Evolutionary conservation across 768 basidiomycete genomes (phyloP).

Genomic region (Piloderma croceum): DNA sequence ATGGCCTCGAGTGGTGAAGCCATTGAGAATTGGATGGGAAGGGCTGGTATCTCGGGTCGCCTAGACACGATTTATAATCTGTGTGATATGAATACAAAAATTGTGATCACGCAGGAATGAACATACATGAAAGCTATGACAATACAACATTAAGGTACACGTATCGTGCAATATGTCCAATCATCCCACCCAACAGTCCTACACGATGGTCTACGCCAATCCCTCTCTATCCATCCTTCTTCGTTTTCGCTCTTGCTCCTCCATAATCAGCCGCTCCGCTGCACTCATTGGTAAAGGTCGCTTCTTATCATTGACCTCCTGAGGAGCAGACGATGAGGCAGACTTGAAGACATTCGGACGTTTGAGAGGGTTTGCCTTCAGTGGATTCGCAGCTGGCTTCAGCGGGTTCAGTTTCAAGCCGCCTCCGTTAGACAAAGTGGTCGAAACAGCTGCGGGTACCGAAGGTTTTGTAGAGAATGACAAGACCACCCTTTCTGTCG

Average conservation of each 20-base stretch:
- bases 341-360: slow-evolving; percentile 71
- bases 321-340: slow-evolving; percentile 29
- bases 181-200: slow-evolving; percentile 2
- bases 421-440: slow-evolving; percentile 30
- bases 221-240: slow-evolving; percentile 60
- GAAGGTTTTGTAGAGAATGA: slow-evolving; percentile 59
- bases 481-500: slow-evolving; percentile 67
- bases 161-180: slow-evolving; percentile 6
- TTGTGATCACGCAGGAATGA: no score
- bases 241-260: slow-evolving; percentile 88
- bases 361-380: slow-evolving; percentile 67
- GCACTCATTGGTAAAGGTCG: slow-evolving; percentile 65
- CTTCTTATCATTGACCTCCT: slow-evolving; percentile 50
- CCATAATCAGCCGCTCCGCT: slow-evolving; percentile 79
- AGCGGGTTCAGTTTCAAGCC: slow-evolving; percentile 59
- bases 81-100: no score
- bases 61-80: no score
- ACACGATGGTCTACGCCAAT: slow-evolving; percentile 5
- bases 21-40: no score
- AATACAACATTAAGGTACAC: slow-evolving; percentile 16
- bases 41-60: no score
- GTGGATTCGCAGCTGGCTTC: slow-evolving; percentile 52
- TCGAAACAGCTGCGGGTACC: slow-evolving; percentile 20
- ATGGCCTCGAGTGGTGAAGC: slow-evolving; percentile 6
- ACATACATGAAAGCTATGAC: no score